These are phyloP conservation scores for Microglena sp. DNA, from an alignment of 139 green algal species.

Conservation along the genomic window DNA sequence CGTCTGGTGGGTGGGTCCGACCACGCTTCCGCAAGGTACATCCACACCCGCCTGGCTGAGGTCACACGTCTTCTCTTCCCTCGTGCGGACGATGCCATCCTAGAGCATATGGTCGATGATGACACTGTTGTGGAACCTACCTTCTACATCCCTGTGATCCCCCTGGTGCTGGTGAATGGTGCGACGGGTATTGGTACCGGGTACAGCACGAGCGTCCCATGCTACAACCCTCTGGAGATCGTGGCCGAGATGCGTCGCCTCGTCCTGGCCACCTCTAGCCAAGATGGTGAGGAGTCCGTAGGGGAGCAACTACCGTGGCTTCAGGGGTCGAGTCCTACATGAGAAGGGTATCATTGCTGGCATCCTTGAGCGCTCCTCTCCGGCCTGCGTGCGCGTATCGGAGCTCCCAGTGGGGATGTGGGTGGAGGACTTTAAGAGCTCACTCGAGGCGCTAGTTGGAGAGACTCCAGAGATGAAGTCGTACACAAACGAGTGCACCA, in stretches of 20 bases:
- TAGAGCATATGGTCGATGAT: slow-evolving; percentile 2
- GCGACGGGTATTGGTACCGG: slow-evolving; percentile 13
- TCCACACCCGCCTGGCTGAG: slow-evolving; percentile 9
- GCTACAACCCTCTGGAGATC: slow-evolving; percentile 6
- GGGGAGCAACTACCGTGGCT: slow-evolving; percentile 11
- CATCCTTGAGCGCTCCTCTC: too few species aligned
- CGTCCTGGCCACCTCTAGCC: too few species aligned
- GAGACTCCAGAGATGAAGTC: neutral
- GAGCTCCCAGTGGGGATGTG: slow-evolving; percentile 10
- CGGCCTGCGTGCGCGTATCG: neutral
- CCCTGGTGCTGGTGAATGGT: slow-evolving; percentile 13
- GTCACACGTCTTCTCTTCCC: neutral
- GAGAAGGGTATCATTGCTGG: too few species aligned
- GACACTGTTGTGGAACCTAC: slow-evolving; percentile 4
- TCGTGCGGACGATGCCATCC: slow-evolving; percentile 1
- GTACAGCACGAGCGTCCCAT: slow-evolving; percentile 10
- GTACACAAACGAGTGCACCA: too few species aligned
- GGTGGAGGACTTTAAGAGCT: slow-evolving; percentile 11
- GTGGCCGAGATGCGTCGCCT: neutral
- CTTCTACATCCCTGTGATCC: slow-evolving; percentile 8
- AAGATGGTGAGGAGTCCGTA: too few species aligned
- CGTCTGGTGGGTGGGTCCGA: slow-evolving; percentile 14
- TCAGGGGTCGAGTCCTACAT: neutral
- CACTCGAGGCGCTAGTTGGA: neutral
- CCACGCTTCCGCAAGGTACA: slow-evolving; percentile 15